Evolutionary conservation across 225 moss, liverwort and hornwort species (phyloP).

Genomic region (Bryoerythrophyllum caledonicum): DNA sequence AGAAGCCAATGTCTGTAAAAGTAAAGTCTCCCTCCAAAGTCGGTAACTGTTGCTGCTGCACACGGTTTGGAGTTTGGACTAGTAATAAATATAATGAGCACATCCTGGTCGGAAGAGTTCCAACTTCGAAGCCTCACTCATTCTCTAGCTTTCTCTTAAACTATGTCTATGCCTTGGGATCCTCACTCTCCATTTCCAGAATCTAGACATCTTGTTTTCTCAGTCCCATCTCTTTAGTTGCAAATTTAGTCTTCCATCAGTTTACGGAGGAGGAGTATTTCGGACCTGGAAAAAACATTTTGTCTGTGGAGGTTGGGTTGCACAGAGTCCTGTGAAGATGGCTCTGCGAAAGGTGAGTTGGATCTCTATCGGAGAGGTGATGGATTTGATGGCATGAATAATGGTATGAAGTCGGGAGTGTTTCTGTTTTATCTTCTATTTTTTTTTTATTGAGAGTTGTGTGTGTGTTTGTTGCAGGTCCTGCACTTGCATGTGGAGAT

Average conservation of each 20-base stretch:
- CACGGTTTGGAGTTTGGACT: neutral
- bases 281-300: neutral
- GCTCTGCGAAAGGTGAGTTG: neutral
- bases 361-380: neutral
- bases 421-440: too few relatives aligned
- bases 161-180: neutral
- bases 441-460: neutral
- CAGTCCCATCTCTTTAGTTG: too few relatives aligned
- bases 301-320: too few relatives aligned
- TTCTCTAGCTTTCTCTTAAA: too few relatives aligned
- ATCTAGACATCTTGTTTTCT: neutral
- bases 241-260: too few relatives aligned
- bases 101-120: too few relatives aligned
- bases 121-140: too few relatives aligned
- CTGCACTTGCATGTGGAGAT: slow-evolving; percentile 29
- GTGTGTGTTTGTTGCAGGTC: slow-evolving; percentile 19
- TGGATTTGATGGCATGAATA: neutral
- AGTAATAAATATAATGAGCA: too few relatives aligned
- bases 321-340: slow-evolving; percentile 24
- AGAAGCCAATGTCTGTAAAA: neutral
- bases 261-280: too few relatives aligned
- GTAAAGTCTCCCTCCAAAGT: too few relatives aligned
- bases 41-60: neutral
- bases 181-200: neutral
- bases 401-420: too few relatives aligned